Conservation (phyloP, 2,329 filamentous ascomycete species). For the Diaporthe eres region DNA sequence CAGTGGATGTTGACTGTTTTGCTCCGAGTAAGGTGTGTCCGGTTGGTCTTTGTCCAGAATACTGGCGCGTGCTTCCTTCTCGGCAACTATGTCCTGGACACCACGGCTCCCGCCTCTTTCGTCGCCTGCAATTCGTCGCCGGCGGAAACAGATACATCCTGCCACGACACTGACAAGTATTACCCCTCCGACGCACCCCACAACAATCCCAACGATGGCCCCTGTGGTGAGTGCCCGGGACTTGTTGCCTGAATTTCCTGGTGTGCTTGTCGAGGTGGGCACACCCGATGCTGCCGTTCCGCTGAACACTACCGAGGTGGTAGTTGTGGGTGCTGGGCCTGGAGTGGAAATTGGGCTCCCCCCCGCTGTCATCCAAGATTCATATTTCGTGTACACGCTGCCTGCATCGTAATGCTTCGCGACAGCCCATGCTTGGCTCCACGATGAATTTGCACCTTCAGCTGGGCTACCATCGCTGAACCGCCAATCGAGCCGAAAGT, state of each 20-base stretch:
- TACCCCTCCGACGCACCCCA: constrained; percentile 57
- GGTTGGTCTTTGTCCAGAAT: constrained; percentile 54
- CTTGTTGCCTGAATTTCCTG: neutral
- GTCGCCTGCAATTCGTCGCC: constrained; percentile 25
- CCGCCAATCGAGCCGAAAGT: neutral
- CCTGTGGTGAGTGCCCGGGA: constrained; percentile 55
- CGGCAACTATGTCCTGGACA: constrained; percentile 57
- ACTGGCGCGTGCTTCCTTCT: constrained; percentile 60
- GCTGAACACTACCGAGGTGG: too few relatives aligned
- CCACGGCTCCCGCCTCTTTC: constrained; percentile 34
- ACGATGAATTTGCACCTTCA: neutral
- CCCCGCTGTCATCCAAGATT: neutral
- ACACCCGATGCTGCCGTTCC: too few relatives aligned
- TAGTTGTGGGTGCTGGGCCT: neutral
- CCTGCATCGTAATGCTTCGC: neutral
- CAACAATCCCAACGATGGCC: constrained; percentile 63
- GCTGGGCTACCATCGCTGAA: accelerated
- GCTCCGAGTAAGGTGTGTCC: constrained; percentile 61
- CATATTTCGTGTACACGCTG: neutral
- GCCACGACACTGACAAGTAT: constrained; percentile 55
- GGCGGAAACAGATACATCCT: constrained; percentile 61
- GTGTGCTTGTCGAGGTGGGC: too few relatives aligned
- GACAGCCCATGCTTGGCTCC: neutral
- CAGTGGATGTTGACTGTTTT: constrained; percentile 48
- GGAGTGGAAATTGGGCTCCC: accelerated